Base-by-base conservation (phyloP, 2,329 filamentous ascomycete genomes). In the Aspergillus ruber region DNA sequence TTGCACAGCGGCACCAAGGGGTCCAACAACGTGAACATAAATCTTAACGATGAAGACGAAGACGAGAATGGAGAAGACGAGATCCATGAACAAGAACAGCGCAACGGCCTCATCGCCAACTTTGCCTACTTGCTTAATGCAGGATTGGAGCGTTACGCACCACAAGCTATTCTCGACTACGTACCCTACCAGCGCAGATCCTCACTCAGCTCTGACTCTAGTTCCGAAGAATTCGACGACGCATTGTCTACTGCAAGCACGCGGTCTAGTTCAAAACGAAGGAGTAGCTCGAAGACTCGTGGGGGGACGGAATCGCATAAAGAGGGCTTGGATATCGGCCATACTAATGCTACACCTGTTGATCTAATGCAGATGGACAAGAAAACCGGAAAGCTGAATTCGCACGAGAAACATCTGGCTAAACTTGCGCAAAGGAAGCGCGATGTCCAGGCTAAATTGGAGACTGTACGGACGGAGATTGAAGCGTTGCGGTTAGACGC, bases 61-160 rank as follows among this genome's bases (percentile, higher is more conserved):
- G 21, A 38, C 8, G 25, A 42, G 6, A 20, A 6, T 12, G 10
- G 43, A 43, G 6, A 29, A 15, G 9, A 36, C 33, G 15, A 15
- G 8, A n/a, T 36, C 17, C 1, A 45, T 18, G 36, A 47, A 35
- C 18, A 35, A n/a, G 25, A 47, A 23, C n/a, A 48, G 25, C 62
- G 64, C 18, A 59, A 68, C 43, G 65, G 63, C 4, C 51, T 71
- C 21, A 63, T 71, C 41, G 62, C 65, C 20, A 70, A 62, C 43
- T 59, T 71, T 32, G 57, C 63, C 1, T 60, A 60, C 45, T 49
- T 67, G 33, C 56, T 73, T 32, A 65, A 64, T 17, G 60, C 67
- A 66, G 57, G 69, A 56, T 20, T 82, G 62, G 77, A 77, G 69
- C 60, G 74, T 63, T 58, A 72, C 62, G 63, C 80, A 66, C 68